Conservation (phyloP, 1,284 basidiomycete genomes). For the Xanthoconium separans region DNA sequence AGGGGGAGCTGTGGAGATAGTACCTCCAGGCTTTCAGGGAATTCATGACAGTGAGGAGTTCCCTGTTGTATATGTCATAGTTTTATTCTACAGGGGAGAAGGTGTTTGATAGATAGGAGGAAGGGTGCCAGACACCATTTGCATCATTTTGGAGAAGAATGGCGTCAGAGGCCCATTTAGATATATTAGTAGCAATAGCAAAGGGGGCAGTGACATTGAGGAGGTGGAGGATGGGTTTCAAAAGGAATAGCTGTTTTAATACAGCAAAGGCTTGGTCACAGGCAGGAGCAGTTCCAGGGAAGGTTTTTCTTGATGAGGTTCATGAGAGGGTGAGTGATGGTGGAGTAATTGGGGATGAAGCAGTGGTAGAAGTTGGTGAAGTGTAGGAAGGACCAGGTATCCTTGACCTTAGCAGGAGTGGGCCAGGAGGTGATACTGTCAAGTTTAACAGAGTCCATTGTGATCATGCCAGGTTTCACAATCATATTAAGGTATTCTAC, state of each 20-base stretch:
- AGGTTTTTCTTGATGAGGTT: background rate
- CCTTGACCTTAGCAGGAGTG: slow-evolving; percentile 24
- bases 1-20: too few relatives aligned
- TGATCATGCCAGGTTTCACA: slow-evolving; percentile 25
- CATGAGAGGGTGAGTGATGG: slow-evolving; percentile 16
- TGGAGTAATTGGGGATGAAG: slow-evolving; percentile 41
- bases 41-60: background rate
- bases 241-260: background rate
- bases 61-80: background rate
- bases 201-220: background rate
- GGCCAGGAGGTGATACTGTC: slow-evolving; percentile 38
- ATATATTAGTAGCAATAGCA: background rate
- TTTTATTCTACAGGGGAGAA: background rate
- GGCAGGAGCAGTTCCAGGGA: background rate
- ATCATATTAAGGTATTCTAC: slow-evolving; percentile 42
- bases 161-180: background rate
- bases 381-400: slow-evolving; percentile 33
- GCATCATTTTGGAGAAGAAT: too few relatives aligned
- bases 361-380: slow-evolving; percentile 43
- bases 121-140: background rate
- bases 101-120: background rate
- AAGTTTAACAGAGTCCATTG: slow-evolving; percentile 39
- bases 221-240: too few relatives aligned
- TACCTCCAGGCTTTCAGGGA: background rate
- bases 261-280: background rate